Base-by-base conservation (phyloP, 192 early-diverging fungal genomes). In the Umbelopsis ramanniana region DNA sequence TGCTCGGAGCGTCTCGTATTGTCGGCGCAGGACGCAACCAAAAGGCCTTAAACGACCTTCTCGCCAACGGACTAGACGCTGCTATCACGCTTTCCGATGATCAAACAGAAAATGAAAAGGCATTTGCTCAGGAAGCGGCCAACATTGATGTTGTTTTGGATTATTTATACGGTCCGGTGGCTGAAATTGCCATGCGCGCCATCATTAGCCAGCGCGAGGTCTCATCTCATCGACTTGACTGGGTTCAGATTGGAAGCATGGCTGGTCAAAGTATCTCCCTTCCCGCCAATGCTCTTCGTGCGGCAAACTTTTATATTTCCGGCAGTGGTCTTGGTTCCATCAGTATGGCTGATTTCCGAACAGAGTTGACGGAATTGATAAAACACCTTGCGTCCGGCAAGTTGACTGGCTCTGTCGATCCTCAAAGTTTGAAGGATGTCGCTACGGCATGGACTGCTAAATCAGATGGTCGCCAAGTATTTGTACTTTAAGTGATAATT, bases 271-370 rank as follows among this genome's bases (percentile, higher is more conserved):
- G 19, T 22, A 46, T 55, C 26, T 60, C 33, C n/a, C 37, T 72
- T 8, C 52, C 54, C 10, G 71, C 57, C 4, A 5, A 6, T 19
- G 21, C 53, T 21, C 22, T 72, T 46, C 71, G 71, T 23, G 23
- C 26, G 12, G 38, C 57, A 15, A 63, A 72, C 57, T 46, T 72
- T 46, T 63, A 63, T 17, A n/a, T 72, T 40, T 60, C 35, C 6
- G 71, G 71, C 4, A 72, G 71, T 26, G 71, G 71, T 37, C 22
- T 72, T 8, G 69, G 69, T 38, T 70, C 69, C 12, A 52, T 53
- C 33, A 70, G 43, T 21, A 19, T 22, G 21, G 15, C 46, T 4
- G 50, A 70, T 22, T 26, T 70, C 8, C 47, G 52, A 17, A 8
- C 19, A 17, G 43, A 70, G 26, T 40, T 70, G n/a, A 29, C 15